These are phyloP conservation scores for Colletotrichum acutatum DNA, from an alignment of 2,329 filamentous ascomycete genomes.

Conservation along the genomic window DNA sequence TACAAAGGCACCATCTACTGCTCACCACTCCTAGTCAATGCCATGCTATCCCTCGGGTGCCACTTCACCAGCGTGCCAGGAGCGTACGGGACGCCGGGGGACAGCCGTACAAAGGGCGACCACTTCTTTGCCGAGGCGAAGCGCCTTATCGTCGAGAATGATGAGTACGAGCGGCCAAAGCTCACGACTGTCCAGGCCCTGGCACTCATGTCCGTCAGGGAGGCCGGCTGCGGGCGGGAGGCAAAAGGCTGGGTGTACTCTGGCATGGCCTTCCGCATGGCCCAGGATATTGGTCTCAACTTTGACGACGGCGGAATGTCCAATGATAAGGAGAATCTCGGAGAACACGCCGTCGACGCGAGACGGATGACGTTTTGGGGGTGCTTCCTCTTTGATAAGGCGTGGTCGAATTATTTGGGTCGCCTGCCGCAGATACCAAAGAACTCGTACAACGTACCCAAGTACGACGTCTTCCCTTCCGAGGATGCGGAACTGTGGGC, in stretches of 20 bases:
- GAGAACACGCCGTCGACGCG: constrained; percentile 88
- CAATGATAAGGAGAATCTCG: constrained; percentile 66
- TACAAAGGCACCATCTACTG: constrained; percentile 78
- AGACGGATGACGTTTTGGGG: constrained; percentile 96
- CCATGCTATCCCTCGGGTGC: constrained; percentile 91
- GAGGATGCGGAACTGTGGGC: constrained; percentile 90
- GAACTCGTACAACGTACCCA: constrained; percentile 83
- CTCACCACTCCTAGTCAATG: constrained; percentile 89
- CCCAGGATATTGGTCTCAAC: constrained; percentile 91
- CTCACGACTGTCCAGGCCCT: constrained; percentile 93
- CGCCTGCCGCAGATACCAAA: constrained; percentile 87
- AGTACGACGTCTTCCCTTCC: constrained; percentile 88
- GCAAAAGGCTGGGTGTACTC: constrained; percentile 98
- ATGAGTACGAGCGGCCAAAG: constrained; percentile 90
- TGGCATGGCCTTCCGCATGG: constrained; percentile 98
- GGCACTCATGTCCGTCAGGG: constrained; percentile 94
- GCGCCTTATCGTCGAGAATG: constrained; percentile 86
- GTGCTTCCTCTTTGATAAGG: constrained; percentile 98
- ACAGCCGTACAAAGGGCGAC: constrained; percentile 89
- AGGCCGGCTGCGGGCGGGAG: constrained; percentile 93
- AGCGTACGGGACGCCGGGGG: constrained; percentile 76
- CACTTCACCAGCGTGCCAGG: constrained; percentile 86
- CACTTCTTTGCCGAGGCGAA: constrained; percentile 98
- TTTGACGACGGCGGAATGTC: constrained; percentile 79
- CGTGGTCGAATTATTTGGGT: constrained; percentile 97